Evolutionary conservation across 2,329 filamentous ascomycete genomes (phyloP).

Genomic region (Penicillium psychrosexuale): DNA sequence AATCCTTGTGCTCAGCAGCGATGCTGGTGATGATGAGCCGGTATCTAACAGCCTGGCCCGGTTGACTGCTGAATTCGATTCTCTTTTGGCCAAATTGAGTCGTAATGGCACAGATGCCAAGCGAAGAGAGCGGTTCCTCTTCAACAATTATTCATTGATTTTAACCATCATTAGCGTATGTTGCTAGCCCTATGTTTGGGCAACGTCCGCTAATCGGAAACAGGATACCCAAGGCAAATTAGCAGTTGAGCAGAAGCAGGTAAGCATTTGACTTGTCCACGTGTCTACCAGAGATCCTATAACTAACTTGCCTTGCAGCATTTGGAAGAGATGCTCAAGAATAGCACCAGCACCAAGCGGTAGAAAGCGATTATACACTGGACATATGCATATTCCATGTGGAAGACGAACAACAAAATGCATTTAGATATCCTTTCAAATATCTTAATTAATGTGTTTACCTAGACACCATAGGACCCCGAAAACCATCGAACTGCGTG

Average conservation of each 20-base stretch:
- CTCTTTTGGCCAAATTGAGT: constrained; percentile 73
- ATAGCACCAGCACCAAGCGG: constrained; percentile 33
- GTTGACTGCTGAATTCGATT: constrained; percentile 76
- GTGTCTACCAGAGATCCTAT: neutral
- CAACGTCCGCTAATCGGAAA: constrained; percentile 10
- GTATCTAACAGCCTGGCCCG: constrained; percentile 76
- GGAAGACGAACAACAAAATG: neutral
- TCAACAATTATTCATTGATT: constrained; percentile 95
- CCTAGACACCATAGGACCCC: neutral
- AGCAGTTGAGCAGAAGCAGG: constrained; percentile 65
- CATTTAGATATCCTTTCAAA: constrained; percentile 4
- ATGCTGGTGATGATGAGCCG: constrained; percentile 91
- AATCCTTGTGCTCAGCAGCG: constrained; percentile 76
- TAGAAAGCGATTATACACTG: constrained; percentile 14
- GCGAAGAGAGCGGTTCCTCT: constrained; percentile 82
- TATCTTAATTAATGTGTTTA: neutral
- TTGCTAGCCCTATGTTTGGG: neutral
- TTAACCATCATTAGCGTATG: constrained; percentile 78
- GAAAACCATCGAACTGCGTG: too few relatives aligned
- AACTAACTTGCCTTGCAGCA: constrained; percentile 27
- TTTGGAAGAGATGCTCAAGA: constrained; percentile 42
- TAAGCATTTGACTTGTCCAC: constrained; percentile 19
- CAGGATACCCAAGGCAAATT: constrained; percentile 48
- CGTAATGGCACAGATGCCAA: constrained; percentile 72
- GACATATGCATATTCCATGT: constrained; percentile 8